Evolutionary conservation across 257 asterid species (phyloP), one percentile per base, ranked within the genome.

Genomic region (Dorcoceras hygrometricum): DNA sequence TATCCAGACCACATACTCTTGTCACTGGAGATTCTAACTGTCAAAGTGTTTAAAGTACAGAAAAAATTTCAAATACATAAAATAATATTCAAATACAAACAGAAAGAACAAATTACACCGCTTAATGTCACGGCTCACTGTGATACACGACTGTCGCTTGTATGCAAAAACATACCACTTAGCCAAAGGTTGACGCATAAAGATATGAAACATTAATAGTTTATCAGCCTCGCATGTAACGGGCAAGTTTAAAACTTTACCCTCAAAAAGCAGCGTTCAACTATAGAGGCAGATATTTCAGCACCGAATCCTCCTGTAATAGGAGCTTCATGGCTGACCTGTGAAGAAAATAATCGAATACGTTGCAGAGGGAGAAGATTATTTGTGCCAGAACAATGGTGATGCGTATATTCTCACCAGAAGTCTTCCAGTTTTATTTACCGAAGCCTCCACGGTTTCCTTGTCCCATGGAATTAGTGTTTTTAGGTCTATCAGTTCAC

Each of bases 321-420:
- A 63, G 97, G 97, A 78, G 99, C 99, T 87, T 94, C 99, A 78
- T 90, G 97, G 71, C 97, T 94, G 54, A 92, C 75, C 98, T 92
- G 73, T 54, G 57, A 57, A 63, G 25, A 54, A 23, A 46, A 79
- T 19, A 66, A 68, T 12, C 57, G 29, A 72, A 32, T 72, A 53
- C 27, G 73, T 53, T 68, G 6, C 62, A 25, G 39, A 48, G 65
- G 5, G 55, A 60, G 24, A 62, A 23, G 29, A 27, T 26, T 60
- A 57, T 71, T 46, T 57, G 64, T 19, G 25, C 29, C 16, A 26
- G 25, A 71, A 27, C 43, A 36, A 1, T 24, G 48, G 7, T 4
- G 3, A n/a, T 28, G 27, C 57, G 59, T 9, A 31, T 27, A 71
- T 72, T 23, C 91, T 75, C 76, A 94, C 97, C 88, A 94, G 3